phyloP scores from a whole-genome alignment of 2,329 filamentous ascomycete species.

The Diplodia sapinea region DNA sequence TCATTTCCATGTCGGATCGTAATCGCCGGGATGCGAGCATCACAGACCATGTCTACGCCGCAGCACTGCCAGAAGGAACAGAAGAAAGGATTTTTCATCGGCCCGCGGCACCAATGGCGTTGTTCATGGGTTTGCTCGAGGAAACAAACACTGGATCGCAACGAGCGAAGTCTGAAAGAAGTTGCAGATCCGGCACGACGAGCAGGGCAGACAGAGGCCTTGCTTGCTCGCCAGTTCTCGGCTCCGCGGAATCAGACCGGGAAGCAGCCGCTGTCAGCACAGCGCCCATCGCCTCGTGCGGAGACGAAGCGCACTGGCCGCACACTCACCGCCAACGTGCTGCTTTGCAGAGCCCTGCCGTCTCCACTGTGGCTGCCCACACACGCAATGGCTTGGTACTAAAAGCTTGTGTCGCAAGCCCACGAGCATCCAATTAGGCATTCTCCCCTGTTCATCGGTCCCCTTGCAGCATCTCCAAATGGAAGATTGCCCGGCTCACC shows the following conservation, averaged over 20 bases:
- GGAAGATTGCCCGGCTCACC: neutral
- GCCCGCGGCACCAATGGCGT: neutral
- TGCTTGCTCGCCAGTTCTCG: neutral
- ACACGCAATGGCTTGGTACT: neutral
- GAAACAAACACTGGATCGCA: no score
- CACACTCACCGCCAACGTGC: conserved; percentile 9
- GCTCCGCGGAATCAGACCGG: neutral
- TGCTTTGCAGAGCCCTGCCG: no score
- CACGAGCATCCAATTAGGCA: neutral
- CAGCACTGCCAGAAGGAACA: neutral
- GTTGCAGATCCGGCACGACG: neutral
- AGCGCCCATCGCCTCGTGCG: no score
- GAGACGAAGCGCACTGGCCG: neutral
- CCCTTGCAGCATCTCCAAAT: neutral
- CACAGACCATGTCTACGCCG: neutral
- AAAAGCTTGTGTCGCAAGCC: neutral
- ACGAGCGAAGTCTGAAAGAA: neutral
- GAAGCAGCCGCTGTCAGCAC: neutral
- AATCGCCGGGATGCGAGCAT: neutral
- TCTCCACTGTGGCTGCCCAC: neutral
- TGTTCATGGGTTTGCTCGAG: no score
- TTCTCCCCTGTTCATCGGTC: neutral
- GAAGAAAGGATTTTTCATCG: neutral
- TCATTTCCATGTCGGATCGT: neutral
- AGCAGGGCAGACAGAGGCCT: neutral